These are phyloP conservation scores for Hordeum marinum DNA, from an alignment of 176 grass and related monocot genomes.

Conservation along the genomic window DNA sequence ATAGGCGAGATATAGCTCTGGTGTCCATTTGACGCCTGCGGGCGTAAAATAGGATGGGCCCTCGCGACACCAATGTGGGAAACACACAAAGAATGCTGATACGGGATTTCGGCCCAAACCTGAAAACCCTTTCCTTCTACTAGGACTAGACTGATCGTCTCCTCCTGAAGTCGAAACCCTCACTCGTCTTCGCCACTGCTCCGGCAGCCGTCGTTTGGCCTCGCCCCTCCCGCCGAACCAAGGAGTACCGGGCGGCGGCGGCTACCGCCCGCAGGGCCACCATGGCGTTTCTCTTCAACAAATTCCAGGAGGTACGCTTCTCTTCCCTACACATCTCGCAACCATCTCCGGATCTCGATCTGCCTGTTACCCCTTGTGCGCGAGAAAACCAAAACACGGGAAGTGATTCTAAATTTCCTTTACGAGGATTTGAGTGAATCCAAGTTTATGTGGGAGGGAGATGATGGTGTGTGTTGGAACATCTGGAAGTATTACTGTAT, in stretches of 20 bases:
- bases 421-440: not conserved
- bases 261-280: not conserved
- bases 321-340: not conserved
- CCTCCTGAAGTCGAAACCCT: not conserved
- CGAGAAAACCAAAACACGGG: no score
- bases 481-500: not conserved
- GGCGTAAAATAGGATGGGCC: no score
- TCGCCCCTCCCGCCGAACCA: not conserved
- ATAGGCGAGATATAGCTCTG: no score
- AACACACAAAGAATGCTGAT: no score
- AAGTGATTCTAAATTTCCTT: no score
- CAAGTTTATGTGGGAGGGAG: not conserved
- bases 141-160: no score
- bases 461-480: not conserved
- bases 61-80: no score
- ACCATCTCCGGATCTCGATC: slow-evolving; percentile 26
- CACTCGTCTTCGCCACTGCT: not conserved
- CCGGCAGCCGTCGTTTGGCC: slow-evolving; percentile 1
- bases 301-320: slow-evolving; percentile 52
- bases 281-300: slow-evolving; percentile 74
- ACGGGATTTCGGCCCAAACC: no score
- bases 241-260: not conserved
- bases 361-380: not conserved
- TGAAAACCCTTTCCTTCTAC: no score
- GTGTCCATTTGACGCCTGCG: no score